Conservation (phyloP, 2,329 filamentous ascomycete species). For the Claviceps capensis region DNA sequence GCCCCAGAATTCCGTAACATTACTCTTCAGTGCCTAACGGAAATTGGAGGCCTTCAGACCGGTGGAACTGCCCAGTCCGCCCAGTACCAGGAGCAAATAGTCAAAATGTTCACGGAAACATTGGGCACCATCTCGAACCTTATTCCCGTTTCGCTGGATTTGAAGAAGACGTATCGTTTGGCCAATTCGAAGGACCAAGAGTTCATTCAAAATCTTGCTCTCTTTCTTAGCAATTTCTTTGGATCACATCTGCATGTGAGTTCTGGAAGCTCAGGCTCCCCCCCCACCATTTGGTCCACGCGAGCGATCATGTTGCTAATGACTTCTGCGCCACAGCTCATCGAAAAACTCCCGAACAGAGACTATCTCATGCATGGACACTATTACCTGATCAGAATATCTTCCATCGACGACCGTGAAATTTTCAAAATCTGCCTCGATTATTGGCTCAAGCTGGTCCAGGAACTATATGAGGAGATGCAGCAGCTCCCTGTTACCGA, state of each 20-base stretch:
- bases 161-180: conserved; percentile 80
- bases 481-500: conserved; percentile 89
- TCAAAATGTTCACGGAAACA: conserved; percentile 97
- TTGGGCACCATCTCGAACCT: conserved; percentile 85
- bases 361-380: conserved; percentile 93
- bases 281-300: too few relatives aligned
- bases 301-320: not conserved
- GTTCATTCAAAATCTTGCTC: conserved; percentile 89
- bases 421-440: conserved; percentile 99
- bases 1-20: conserved; percentile 93
- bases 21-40: conserved; percentile 89
- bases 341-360: conserved; percentile 88
- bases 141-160: conserved; percentile 77
- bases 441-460: conserved; percentile 97
- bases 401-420: conserved; percentile 95
- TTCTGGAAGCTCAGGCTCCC: not conserved
- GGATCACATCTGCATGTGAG: conserved; percentile 74
- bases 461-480: conserved; percentile 98
- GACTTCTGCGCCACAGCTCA: conserved; percentile 42
- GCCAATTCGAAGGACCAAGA: conserved; percentile 93
- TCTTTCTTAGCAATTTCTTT: conserved; percentile 97
- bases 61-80: conserved; percentile 51
- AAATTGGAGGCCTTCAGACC: conserved; percentile 88
- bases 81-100: conserved; percentile 86
- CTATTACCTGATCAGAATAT: conserved; percentile 96